Conservation (phyloP, 1,284 basidiomycete genomes). For the Irpex rosettiformis region DNA sequence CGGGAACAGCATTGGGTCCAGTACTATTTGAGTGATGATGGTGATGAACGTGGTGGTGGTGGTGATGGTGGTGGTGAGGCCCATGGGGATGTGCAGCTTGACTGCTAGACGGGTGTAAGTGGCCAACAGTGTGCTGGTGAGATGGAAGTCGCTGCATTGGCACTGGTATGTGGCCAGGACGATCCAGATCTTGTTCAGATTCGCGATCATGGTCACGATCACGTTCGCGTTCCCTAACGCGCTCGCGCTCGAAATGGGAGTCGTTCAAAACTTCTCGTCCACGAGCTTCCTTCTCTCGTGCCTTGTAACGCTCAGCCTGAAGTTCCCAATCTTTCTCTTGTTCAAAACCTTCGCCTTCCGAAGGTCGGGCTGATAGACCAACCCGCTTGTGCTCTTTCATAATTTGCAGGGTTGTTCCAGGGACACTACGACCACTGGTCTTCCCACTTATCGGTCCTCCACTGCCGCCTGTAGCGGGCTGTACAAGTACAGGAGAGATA, state of each 20-base stretch:
- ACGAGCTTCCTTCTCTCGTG: conserved; percentile 30
- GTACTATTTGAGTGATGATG: conserved; percentile 33
- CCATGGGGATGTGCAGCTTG: conserved; percentile 29
- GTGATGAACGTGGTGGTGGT: conserved; percentile 44
- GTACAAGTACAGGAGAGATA: conserved; percentile 28
- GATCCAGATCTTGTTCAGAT: conserved; percentile 16
- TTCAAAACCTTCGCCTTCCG: conserved; percentile 23
- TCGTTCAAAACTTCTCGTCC: conserved; percentile 25
- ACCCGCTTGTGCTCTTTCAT: conserved; percentile 1
- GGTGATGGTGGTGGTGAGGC: conserved; percentile 37
- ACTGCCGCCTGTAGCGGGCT: conserved; percentile 7
- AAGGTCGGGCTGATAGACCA: not conserved
- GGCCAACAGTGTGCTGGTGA: conserved; percentile 17
- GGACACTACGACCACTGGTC: not conserved
- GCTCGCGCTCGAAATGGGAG: conserved; percentile 20
- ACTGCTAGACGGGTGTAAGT: conserved; percentile 20
- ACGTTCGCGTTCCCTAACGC: conserved; percentile 22
- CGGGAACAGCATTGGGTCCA: conserved; percentile 15
- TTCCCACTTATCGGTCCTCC: not conserved
- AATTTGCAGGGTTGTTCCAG: not conserved
- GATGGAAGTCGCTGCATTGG: conserved; percentile 17
- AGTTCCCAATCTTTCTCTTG: conserved; percentile 25
- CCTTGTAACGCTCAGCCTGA: conserved; percentile 24
- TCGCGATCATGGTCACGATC: conserved; percentile 16
- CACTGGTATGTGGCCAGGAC: conserved; percentile 17